Evolutionary conservation across 257 asterid species (phyloP), one percentile per base, ranked within the genome.

Genomic region (Rubia yunnanensis): DNA sequence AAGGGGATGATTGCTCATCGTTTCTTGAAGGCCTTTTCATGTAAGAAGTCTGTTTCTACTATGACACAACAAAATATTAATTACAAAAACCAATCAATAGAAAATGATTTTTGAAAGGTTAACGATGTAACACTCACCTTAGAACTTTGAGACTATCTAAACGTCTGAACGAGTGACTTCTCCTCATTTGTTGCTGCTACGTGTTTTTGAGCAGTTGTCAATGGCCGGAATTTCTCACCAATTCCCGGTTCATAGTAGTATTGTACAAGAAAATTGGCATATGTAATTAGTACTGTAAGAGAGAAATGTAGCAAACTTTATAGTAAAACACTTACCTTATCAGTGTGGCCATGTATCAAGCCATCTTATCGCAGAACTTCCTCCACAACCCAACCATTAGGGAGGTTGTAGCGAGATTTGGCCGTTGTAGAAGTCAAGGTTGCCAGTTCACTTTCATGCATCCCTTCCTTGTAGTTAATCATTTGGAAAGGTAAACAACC

Each of bases 331-430:
- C 18, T 73, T 71, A 89, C 96, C 91, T 79, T 87, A 73, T 87
- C 94, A 0, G 36, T 20, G 10, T 30, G 3, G 62, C 30, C 1
- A 44, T 14, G 1, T 14, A 15, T 14, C 3, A 20, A 36, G 46
- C 49, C 27, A 39, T 7, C 8, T 68, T 67, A 79, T 41, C 98
- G 91, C 17, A 86, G 91, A 54, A 83, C 86, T 70, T 83, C 81
- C 80, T 86, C 88, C 56, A 91, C 81, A 52, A 86, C 60, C 98
- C 96, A 86, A 56, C 95, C 98, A 70, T 88, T 89, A 1, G 96
- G 98, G 70, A 88, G 84, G 36, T 70, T 41, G 72, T 38, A 27
- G 22, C 74, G 79, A 26, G 85, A 67, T 34, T 38, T 32, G 20
- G 70, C 68, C 56, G 78, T 71, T 64, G 76, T 38, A 30, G 71